Conservation (phyloP, 148 eudicot species). For the Salicornia ramosissima region DNA sequence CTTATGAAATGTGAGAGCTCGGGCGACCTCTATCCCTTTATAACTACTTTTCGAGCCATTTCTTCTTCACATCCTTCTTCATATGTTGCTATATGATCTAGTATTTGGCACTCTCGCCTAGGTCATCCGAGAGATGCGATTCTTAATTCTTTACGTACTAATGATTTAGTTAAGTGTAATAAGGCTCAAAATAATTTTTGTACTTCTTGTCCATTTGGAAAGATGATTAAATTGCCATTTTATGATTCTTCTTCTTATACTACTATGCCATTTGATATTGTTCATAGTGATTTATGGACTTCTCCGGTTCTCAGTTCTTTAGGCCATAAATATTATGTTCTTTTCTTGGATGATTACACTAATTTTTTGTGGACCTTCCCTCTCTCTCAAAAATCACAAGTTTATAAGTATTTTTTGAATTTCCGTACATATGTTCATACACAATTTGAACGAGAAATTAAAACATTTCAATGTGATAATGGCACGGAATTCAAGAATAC, state of each 20-base stretch:
- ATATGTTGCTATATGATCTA: not conserved
- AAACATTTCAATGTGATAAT: too few relatives aligned
- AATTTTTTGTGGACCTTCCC: not conserved
- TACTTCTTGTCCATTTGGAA: not conserved
- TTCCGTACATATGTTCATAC: not conserved
- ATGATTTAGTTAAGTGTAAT: not conserved
- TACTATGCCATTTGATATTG: not conserved
- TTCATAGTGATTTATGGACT: too few relatives aligned
- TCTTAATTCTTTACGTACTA: too few relatives aligned
- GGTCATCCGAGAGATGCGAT: too few relatives aligned
- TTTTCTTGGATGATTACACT: not conserved
- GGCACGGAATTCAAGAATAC: too few relatives aligned
- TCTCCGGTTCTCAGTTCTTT: too few relatives aligned
- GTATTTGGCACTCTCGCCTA: too few relatives aligned
- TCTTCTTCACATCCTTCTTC: not conserved
- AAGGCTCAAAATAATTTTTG: not conserved
- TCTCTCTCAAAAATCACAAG: not conserved
- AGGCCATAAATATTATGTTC: too few relatives aligned
- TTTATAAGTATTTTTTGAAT: not conserved
- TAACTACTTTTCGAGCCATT: not conserved
- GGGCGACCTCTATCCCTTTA: not conserved
- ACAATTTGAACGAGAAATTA: too few relatives aligned
- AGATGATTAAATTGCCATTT: not conserved
- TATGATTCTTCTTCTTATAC: not conserved
- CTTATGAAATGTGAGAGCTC: not conserved